Evolutionary conservation across 257 asterid species (phyloP).

Genomic region (Solanum virginianum): DNA sequence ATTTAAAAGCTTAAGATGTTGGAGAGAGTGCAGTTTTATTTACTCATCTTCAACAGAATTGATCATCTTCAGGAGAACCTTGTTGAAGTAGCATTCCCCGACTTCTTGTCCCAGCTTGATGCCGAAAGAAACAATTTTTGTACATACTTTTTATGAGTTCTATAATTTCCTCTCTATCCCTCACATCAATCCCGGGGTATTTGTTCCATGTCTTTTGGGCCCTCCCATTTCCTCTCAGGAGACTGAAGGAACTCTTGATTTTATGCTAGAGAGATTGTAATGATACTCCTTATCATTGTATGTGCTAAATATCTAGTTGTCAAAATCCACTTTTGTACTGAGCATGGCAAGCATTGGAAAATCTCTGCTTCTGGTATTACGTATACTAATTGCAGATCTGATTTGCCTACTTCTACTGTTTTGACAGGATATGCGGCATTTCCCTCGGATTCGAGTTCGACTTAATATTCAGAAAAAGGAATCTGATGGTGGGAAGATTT

Average conservation of each 20-base stretch:
- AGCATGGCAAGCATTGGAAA: not conserved
- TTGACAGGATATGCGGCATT: slow-evolving; percentile 56
- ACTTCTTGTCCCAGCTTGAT: not conserved
- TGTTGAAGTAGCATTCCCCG: not conserved
- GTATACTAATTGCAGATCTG: not conserved
- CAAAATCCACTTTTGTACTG: not conserved
- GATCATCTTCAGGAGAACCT: not conserved
- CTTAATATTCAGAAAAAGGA: slow-evolving; percentile 45
- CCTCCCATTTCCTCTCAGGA: not conserved
- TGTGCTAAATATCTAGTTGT: not conserved
- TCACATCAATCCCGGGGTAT: not conserved
- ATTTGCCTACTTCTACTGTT: not conserved
- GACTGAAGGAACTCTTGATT: not conserved
- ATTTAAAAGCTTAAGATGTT: not conserved
- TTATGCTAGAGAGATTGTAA: not conserved
- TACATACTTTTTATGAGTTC: not conserved
- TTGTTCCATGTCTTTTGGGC: not conserved
- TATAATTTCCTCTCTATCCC: not conserved
- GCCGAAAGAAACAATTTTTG: not conserved
- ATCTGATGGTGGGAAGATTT: slow-evolving; percentile 14
- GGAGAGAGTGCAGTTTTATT: not conserved
- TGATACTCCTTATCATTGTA: not conserved
- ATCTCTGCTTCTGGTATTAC: not conserved
- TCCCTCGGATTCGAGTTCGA: slow-evolving; percentile 55
- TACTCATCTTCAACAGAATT: not conserved